phyloP scores from a whole-genome alignment of 306 rosid genomes.

The Purshia tridentata region DNA sequence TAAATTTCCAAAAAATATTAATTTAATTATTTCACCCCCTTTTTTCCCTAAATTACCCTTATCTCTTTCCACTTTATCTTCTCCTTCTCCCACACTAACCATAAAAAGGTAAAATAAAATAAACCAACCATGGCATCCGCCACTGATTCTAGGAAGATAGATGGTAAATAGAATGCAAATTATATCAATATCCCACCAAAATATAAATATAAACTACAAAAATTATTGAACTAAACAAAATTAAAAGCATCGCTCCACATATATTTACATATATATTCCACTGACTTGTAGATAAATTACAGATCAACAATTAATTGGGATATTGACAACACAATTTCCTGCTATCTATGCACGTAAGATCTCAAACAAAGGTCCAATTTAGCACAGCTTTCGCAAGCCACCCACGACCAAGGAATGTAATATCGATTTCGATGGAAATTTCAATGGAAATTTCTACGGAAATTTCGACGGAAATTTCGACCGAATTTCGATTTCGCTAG shows the following conservation, averaged over 20 bases:
- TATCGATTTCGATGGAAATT: too few relatives aligned
- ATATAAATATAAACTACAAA: background rate
- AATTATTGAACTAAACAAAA: conserved; percentile 6
- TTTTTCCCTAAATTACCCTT: too few relatives aligned
- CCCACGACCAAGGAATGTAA: conserved; percentile 24
- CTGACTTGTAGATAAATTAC: conserved; percentile 26
- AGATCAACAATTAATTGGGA: conserved; percentile 42
- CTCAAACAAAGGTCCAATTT: conserved; percentile 34
- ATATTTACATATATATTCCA: conserved; percentile 40
- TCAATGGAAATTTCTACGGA: too few relatives aligned
- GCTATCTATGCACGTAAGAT: conserved; percentile 31
- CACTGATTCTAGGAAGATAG: background rate
- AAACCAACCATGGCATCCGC: too few relatives aligned
- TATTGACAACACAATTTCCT: conserved; percentile 38
- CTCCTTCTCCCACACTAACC: too few relatives aligned
- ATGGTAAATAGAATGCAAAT: background rate
- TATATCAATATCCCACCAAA: background rate
- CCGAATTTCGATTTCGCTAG: too few relatives aligned
- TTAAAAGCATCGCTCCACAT: conserved; percentile 22
- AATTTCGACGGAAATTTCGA: too few relatives aligned
- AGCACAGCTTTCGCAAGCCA: conserved; percentile 29
- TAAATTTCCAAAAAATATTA: too few relatives aligned
- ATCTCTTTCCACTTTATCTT: too few relatives aligned
- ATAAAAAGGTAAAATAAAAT: too few relatives aligned
- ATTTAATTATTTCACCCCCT: too few relatives aligned